These are phyloP conservation scores for Ceriops tagal DNA, from an alignment of 345 rosid species.

Conservation along the genomic window DNA sequence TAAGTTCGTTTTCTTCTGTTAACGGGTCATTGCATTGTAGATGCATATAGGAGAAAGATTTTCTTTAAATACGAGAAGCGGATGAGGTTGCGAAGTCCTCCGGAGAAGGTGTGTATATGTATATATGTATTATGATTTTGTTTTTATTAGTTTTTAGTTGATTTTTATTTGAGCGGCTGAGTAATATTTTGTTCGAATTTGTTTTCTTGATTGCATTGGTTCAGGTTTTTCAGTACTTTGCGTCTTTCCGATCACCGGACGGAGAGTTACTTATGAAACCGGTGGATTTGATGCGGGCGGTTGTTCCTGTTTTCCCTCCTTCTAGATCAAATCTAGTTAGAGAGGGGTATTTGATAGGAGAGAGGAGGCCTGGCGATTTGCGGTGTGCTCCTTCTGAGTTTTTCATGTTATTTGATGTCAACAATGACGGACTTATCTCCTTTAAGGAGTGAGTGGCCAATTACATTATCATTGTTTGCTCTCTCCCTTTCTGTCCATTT, in stretches of 20 bases:
- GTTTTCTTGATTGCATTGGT: background rate
- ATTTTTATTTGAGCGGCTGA: background rate
- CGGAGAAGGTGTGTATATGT: slow-evolving; percentile 64
- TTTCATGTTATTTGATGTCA: slow-evolving; percentile 84
- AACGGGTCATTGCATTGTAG: slow-evolving; percentile 41
- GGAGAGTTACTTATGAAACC: slow-evolving; percentile 85
- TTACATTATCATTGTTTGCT: background rate
- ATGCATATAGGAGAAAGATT: slow-evolving; percentile 71
- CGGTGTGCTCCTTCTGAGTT: slow-evolving; percentile 69
- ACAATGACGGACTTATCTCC: slow-evolving; percentile 79
- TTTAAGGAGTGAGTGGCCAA: slow-evolving; percentile 75
- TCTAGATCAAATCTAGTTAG: slow-evolving; percentile 79
- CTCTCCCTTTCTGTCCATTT: background rate
- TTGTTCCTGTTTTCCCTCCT: slow-evolving; percentile 93
- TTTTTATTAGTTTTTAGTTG: background rate
- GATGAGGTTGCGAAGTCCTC: slow-evolving; percentile 80
- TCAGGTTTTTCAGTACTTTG: slow-evolving; percentile 91
- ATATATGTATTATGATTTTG: background rate
- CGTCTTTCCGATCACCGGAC: slow-evolving; percentile 44
- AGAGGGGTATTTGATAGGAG: slow-evolving; percentile 87
- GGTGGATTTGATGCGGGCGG: slow-evolving; percentile 87
- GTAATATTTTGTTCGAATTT: background rate
- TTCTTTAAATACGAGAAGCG: slow-evolving; percentile 98
- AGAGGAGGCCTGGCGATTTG: slow-evolving; percentile 80
- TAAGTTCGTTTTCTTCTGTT: background rate